A percentile compares a stretch with the other conserved stretches of the same genome.
phyloP scores from a whole-genome alignment of 2,329 filamentous ascomycete species.

The Ceratocystiopsis minuta region DNA sequence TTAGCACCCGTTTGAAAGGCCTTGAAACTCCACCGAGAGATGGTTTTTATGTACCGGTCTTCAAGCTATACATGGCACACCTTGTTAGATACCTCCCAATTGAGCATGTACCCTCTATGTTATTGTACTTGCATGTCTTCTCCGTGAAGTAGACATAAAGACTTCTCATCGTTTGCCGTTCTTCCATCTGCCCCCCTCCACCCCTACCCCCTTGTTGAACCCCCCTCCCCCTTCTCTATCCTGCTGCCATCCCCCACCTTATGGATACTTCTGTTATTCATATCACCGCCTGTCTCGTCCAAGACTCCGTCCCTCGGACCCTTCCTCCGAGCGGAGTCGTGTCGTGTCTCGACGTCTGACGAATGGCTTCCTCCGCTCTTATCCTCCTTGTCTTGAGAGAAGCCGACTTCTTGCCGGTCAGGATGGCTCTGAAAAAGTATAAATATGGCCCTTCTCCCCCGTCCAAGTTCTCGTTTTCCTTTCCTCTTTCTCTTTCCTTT shows the following conservation, averaged over 20 bases:
- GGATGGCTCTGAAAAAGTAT: conserved; percentile 32
- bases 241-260: conserved; percentile 4
- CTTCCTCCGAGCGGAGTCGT: conserved; percentile 23
- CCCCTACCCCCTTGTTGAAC: background rate
- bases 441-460: conserved; percentile 39
- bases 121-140: too few relatives aligned
- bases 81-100: too few relatives aligned
- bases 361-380: conserved; percentile 27
- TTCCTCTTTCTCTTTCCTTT: conserved; percentile 36
- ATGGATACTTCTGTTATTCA: conserved; percentile 2
- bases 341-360: conserved; percentile 13
- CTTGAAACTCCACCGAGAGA: too few relatives aligned
- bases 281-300: conserved; percentile 2
- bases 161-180: background rate
- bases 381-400: conserved; percentile 20
- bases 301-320: conserved; percentile 13
- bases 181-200: background rate
- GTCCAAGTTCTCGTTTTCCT: conserved; percentile 27
- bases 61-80: too few relatives aligned
- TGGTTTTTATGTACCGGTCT: too few relatives aligned
- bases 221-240: background rate
- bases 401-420: conserved; percentile 17
- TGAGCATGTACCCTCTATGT: too few relatives aligned
- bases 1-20: too few relatives aligned
- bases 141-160: too few relatives aligned